phyloP scores from a whole-genome alignment of 2,329 filamentous ascomycete species.

The Elsinoe necatrix region DNA sequence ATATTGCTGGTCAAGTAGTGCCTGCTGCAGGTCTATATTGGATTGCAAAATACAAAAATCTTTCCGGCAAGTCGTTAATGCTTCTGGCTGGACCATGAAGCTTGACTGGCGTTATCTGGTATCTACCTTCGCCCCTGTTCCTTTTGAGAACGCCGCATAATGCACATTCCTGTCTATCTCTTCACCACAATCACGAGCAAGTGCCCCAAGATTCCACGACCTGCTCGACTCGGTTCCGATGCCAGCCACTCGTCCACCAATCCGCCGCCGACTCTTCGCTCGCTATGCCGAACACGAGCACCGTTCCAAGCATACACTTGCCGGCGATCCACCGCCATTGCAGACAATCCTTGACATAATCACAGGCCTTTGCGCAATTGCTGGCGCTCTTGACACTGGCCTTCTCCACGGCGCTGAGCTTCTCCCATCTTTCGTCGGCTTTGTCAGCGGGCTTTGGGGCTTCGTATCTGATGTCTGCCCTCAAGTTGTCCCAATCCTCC shows the following conservation, averaged over 20 bases:
- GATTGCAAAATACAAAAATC: too few species aligned
- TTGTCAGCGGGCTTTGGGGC: neutral
- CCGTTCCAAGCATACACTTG: neutral
- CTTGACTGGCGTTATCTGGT: too few species aligned
- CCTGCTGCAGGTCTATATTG: too few species aligned
- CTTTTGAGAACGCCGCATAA: too few species aligned
- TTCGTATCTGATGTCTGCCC: constrained; percentile 24
- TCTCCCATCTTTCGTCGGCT: constrained; percentile 20
- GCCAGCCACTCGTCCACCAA: neutral
- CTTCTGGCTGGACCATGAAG: too few species aligned
- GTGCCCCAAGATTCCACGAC: neutral
- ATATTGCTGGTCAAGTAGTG: too few species aligned
- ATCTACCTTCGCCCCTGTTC: too few species aligned
- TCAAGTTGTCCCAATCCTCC: constrained; percentile 29
- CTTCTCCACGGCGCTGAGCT: constrained; percentile 24
- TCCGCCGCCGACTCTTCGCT: neutral
- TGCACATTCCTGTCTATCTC: too few species aligned
- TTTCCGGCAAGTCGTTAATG: too few species aligned
- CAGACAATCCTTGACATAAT: neutral
- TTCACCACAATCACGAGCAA: too few species aligned
- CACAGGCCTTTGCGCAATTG: constrained; percentile 26
- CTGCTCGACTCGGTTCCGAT: neutral
- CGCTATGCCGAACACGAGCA: neutral
- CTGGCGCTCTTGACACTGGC: constrained; percentile 21
- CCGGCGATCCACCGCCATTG: neutral